phyloP scores from a whole-genome alignment of 1,139 yeast species.

The Hanseniaspora sp. region DNA sequence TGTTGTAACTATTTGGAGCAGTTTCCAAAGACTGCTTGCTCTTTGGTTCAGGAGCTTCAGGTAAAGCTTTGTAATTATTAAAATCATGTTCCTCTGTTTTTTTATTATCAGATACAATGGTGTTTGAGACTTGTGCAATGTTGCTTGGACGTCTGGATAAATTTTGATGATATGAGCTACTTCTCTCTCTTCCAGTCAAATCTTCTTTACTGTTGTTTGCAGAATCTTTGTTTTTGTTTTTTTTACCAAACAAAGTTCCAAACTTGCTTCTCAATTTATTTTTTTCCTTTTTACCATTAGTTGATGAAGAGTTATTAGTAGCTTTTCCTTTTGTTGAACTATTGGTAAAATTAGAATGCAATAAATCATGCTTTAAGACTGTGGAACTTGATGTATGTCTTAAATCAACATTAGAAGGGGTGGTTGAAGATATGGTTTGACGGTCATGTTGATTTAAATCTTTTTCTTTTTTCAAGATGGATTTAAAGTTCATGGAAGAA shows the following conservation, averaged over 20 bases:
- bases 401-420: conserved; percentile 17
- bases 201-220: conserved; percentile 5
- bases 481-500: conserved; percentile 18
- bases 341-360: conserved; percentile 27
- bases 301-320: conserved; percentile 21
- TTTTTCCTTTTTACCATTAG: conserved; percentile 24
- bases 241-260: conserved; percentile 68
- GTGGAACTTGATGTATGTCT: conserved; percentile 22
- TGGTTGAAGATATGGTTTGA: not conserved
- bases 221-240: conserved; percentile 20
- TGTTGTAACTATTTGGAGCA: not conserved
- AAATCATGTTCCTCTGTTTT: not conserved
- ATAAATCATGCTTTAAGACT: conserved; percentile 24
- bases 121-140: conserved; percentile 1
- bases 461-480: conserved; percentile 12
- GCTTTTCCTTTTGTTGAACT: conserved; percentile 6
- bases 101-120: not conserved
- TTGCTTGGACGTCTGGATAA: conserved; percentile 9
- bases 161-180: not conserved
- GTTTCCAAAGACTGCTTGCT: not conserved
- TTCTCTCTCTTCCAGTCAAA: conserved; percentile 1
- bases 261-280: conserved; percentile 58
- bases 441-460: not conserved
- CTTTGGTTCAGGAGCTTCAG: not conserved
- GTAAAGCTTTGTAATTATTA: not conserved